Conservation (phyloP, 345 rosid genomes). For the Salix purpurea region DNA sequence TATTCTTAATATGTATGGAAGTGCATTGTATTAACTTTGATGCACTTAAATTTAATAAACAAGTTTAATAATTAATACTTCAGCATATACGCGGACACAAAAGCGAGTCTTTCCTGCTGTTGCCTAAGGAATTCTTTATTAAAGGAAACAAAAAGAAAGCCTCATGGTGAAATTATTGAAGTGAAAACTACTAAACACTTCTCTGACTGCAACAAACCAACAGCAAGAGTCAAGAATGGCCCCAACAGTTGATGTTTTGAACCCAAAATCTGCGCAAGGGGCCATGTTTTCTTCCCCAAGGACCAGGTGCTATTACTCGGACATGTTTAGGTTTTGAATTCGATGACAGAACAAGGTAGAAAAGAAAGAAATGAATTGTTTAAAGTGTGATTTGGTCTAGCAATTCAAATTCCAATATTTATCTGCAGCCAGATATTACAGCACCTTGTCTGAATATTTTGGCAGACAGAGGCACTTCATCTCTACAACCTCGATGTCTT, state of each 20-base stretch:
- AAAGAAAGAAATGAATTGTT: background rate
- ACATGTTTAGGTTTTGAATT: background rate
- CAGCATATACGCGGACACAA: too few relatives aligned
- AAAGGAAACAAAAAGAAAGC: background rate
- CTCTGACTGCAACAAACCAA: conserved; percentile 19
- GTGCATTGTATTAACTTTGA: too few relatives aligned
- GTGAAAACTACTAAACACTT: too few relatives aligned
- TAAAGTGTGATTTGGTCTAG: background rate
- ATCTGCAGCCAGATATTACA: conserved; percentile 41
- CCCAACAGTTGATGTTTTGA: conserved; percentile 24
- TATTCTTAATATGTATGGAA: too few relatives aligned
- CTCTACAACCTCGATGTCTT: conserved; percentile 54
- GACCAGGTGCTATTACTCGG: conserved; percentile 37
- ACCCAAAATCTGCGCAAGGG: conserved; percentile 37
- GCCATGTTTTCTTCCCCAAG: conserved; percentile 11
- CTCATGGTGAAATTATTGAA: background rate
- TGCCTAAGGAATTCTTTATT: too few relatives aligned
- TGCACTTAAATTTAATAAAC: too few relatives aligned
- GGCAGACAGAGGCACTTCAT: conserved; percentile 33
- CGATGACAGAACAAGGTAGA: background rate
- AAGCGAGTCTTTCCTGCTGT: too few relatives aligned
- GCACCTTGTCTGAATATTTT: conserved; percentile 45
- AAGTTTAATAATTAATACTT: too few relatives aligned
- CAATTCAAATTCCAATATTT: background rate
- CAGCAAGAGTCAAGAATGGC: conserved; percentile 39